A percentile compares a stretch with the other conserved stretches of the same genome.
Evolutionary conservation across 148 eudicot genomes (phyloP).

Genomic region (Persicaria tinctoria): DNA sequence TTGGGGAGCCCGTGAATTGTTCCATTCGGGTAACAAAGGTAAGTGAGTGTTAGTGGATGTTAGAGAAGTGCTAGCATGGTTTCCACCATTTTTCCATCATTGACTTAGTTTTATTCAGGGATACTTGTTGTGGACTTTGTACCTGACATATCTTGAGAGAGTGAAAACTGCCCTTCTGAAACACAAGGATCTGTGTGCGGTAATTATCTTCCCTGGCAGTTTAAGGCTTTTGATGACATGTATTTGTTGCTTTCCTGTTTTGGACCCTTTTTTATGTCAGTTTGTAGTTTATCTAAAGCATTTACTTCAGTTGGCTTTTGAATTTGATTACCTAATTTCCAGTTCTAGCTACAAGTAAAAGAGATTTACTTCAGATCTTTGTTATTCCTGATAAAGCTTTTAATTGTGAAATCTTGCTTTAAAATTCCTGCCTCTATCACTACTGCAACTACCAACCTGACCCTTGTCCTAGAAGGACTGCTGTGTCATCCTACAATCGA

Average conservation of each 20-base stretch:
- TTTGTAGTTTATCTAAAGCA: too few relatives aligned
- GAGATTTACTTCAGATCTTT: too few relatives aligned
- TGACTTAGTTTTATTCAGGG: conserved; percentile 38
- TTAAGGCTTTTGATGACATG: not conserved
- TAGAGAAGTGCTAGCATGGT: not conserved
- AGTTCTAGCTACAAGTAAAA: too few relatives aligned
- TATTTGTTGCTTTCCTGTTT: not conserved
- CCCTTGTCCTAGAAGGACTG: not conserved
- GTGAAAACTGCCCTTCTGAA: conserved; percentile 53
- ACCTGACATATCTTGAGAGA: conserved; percentile 62
- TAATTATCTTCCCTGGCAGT: conserved; percentile 23
- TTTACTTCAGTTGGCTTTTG: too few relatives aligned
- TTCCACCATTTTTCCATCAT: not conserved
- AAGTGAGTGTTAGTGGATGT: not conserved
- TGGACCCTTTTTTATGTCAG: not conserved
- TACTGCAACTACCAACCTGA: not conserved
- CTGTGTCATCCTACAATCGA: not conserved
- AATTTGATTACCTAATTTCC: too few relatives aligned
- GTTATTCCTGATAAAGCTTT: too few relatives aligned
- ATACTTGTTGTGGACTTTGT: conserved; percentile 62
- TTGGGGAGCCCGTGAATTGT: conserved; percentile 87
- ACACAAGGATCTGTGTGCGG: conserved; percentile 64
- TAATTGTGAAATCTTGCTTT: too few relatives aligned
- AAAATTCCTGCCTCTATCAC: not conserved
- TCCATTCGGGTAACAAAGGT: conserved; percentile 56